Base-by-base conservation (phyloP, 371 early-diverging fungal species). In the Hamiltosporidium tvaerminnensis region DNA sequence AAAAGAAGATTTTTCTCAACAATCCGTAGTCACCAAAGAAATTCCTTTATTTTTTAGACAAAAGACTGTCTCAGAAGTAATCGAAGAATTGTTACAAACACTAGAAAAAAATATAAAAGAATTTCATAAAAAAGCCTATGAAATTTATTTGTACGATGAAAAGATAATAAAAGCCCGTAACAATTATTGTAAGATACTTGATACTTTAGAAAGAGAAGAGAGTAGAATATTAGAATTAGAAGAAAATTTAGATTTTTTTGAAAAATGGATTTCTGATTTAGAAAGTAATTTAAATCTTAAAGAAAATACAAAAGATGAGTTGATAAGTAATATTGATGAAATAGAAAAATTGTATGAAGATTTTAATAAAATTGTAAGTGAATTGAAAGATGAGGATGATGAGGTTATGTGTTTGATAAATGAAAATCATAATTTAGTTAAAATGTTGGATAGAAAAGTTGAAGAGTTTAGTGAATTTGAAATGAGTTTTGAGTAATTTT, bases 321-420 rank as follows among this genome's bases (percentile, higher is more conserved):
- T 61, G 10, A 32, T 62, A 38, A 34, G 44, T 34, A 53, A 44
- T 48, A 54, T 68, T 2, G 44, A 56, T 10, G 72, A 72, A 16
- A 59, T 72, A 58, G 75, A 75, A 60, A 61, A 61, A 48, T 35
- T 71, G 5, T 53, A 49, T 44, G 72, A 72, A 59, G 55, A 69
- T 14, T 75, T 64, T 55, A 64, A 69, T 50, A 62, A 53, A 35
- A 59, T 32, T 4, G 39, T 75, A 31, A 62, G 64, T 41, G 49
- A 61, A 1, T 53, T 67, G 5, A 65, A 69, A 47, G 72, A 75
- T 53, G 69, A 69, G 14, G 67, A 75, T 36, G 67, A 64, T 56
- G 70, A 69, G 41, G 66, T 75, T n/a, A 35, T 72, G 47, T 64
- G 59, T 34, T 47, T 75, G n/a, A 48, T 72, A 3, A 75, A 75